A percentile compares a stretch with the other conserved stretches of the same genome.
These are phyloP conservation scores for Alternaria gaisen DNA, from an alignment of 2,329 filamentous ascomycete genomes.

Conservation along the genomic window DNA sequence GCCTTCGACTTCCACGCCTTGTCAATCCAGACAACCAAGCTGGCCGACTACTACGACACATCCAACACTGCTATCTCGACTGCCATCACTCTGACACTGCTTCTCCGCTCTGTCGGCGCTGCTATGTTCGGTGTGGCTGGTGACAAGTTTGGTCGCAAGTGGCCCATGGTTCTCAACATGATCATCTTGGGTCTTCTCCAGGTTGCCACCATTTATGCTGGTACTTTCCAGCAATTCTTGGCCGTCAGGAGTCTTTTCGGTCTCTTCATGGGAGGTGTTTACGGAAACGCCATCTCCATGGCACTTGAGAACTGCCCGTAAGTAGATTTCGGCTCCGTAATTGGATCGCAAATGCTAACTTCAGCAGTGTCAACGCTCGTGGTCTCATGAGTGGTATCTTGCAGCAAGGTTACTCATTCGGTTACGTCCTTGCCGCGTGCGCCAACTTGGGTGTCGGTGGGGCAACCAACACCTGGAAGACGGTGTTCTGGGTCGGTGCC, in stretches of 20 bases:
- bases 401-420: constrained; percentile 82
- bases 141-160: constrained; percentile 82
- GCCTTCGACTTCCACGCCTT: constrained; percentile 86
- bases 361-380: constrained; percentile 64
- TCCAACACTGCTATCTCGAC: constrained; percentile 76
- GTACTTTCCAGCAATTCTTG: constrained; percentile 77
- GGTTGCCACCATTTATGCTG: constrained; percentile 79
- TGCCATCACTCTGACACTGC: constrained; percentile 77
- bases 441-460: constrained; percentile 78
- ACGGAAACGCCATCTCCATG: constrained; percentile 81
- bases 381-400: constrained; percentile 84
- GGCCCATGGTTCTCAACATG: constrained; percentile 85
- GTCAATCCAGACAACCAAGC: constrained; percentile 78
- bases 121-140: constrained; percentile 78
- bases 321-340: constrained; percentile 33
- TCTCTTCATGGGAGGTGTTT: constrained; percentile 82
- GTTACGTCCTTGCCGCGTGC: constrained; percentile 80
- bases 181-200: constrained; percentile 74
- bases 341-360: constrained; percentile 12
- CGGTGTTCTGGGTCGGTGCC: constrained; percentile 76
- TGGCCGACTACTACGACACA: constrained; percentile 66
- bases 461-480: constrained; percentile 72
- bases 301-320: constrained; percentile 76
- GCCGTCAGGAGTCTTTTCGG: constrained; percentile 77
- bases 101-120: constrained; percentile 78